A percentile compares a stretch with the other conserved stretches of the same genome.
Evolutionary conservation across 805 yeast species (phyloP).

Genomic region (Barnettozyma wickerhamii): DNA sequence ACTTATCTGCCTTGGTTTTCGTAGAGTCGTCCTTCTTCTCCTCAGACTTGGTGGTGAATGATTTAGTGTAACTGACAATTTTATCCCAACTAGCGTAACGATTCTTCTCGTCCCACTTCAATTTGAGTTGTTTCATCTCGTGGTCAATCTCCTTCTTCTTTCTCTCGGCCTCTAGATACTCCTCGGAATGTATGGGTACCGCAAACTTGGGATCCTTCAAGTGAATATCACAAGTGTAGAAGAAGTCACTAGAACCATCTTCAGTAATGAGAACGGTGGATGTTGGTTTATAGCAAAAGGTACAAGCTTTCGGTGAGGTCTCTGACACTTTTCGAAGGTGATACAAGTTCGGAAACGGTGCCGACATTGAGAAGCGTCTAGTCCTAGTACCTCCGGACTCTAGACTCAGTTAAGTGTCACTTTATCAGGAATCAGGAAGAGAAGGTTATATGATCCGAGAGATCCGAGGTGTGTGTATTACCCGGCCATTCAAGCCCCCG

Average conservation of each 20-base stretch:
- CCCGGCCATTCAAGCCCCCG: too few species aligned
- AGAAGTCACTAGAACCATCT: conserved; percentile 17
- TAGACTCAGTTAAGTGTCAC: too few species aligned
- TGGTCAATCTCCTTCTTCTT: conserved; percentile 18
- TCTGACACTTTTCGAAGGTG: conserved; percentile 23
- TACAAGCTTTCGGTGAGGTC: conserved; percentile 19
- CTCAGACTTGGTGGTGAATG: conserved; percentile 11
- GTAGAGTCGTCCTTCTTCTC: conserved; percentile 11
- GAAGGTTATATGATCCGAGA: too few species aligned
- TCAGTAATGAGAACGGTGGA: conserved; percentile 22
- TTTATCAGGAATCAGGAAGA: too few species aligned
- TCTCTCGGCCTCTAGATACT: conserved; percentile 17
- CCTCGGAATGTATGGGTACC: conserved; percentile 18
- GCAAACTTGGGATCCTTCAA: conserved; percentile 23
- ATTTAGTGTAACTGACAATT: conserved; percentile 17
- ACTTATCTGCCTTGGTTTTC: conserved; percentile 12
- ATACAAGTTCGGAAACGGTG: conserved; percentile 18
- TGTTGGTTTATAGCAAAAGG: conserved; percentile 26
- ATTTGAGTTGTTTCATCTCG: conserved; percentile 18
- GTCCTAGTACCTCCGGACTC: too few species aligned
- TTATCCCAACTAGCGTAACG: conserved; percentile 24
- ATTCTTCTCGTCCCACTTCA: conserved; percentile 26
- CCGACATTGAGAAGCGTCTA: background rate
- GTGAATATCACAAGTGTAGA: conserved; percentile 25
- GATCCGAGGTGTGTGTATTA: too few species aligned